Conservation (phyloP, 495 filamentous ascomycete species). For the Emericellopsis terricola region DNA sequence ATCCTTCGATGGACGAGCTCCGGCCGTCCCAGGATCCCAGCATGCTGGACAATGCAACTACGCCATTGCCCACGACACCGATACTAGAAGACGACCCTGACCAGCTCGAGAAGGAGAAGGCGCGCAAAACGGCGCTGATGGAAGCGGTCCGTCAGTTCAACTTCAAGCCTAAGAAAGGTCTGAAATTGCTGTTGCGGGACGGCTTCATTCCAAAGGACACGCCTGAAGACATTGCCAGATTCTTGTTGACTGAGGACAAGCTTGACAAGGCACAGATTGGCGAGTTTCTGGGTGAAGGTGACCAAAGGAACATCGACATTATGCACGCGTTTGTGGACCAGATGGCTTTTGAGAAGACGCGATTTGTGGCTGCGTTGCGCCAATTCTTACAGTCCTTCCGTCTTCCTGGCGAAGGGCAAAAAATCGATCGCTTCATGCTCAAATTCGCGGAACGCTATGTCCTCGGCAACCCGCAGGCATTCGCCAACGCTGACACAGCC, state of each 20-base stretch:
- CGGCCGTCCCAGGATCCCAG: slow-evolving; percentile 65
- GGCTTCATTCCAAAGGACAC: slow-evolving; percentile 66
- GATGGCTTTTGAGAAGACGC: slow-evolving; percentile 88
- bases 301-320: slow-evolving; percentile 77
- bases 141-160: slow-evolving; percentile 90
- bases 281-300: slow-evolving; percentile 89
- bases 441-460: slow-evolving; percentile 97
- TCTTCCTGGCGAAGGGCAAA: slow-evolving; percentile 89
- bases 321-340: slow-evolving; percentile 96
- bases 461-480: slow-evolving; percentile 87
- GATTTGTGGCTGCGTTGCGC: slow-evolving; percentile 83
- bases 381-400: slow-evolving; percentile 91
- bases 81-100: slow-evolving; percentile 73
- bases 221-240: slow-evolving; percentile 70
- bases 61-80: slow-evolving; percentile 54
- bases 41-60: slow-evolving; percentile 26
- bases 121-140: slow-evolving; percentile 75
- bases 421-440: slow-evolving; percentile 98
- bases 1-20: slow-evolving; percentile 54
- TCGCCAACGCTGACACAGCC: slow-evolving; percentile 94
- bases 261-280: slow-evolving; percentile 85
- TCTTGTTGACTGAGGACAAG: slow-evolving; percentile 54
- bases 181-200: slow-evolving; percentile 65
- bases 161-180: slow-evolving; percentile 89
- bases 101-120: slow-evolving; percentile 83